Base-by-base conservation (phyloP, 1,139 yeast genomes). In the Pichia sp. region DNA sequence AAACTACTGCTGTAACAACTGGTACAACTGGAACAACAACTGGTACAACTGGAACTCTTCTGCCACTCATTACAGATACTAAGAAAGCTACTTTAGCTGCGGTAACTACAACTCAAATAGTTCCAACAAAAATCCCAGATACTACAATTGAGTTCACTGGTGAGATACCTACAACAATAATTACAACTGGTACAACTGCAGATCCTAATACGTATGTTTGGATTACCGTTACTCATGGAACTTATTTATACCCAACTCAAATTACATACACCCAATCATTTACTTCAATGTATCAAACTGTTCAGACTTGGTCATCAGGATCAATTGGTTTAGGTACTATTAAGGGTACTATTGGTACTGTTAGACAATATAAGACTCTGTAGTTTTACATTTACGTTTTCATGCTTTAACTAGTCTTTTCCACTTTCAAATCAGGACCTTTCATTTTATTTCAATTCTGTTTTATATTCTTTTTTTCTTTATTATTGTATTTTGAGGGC, bases 241-340 rank as follows among this genome's bases (percentile, higher is more conserved):
- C 45, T 16, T 34, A 47, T 4, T 38, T 54, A 1, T 44, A 51
- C 9, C 53, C 55, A 9, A 50, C 53, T 5, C 47, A 62, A 3
- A 34, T 53, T 6, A 35, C 50, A 1, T 83, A 66, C 59, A 56
- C 71, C 1, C 92, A 83, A 57, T 47, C 50, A 9, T 82, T 82
- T 55, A 49, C 56, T 5, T 42, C 65, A 2, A 55, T 64, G 55
- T 73, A 67, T 52, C 35, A 71, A 1, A 59, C 71, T 0, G 60
- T 72, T 2, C 65, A 63, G 0, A 47, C 67, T 0, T 76, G 76
- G 3, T 57, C 70, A 2, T 51, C 73, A 0, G 89, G 87, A 0
- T 50, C 71, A 2, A 66, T 80, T 41, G 87, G 87, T 0, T 58
- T 81, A 39, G 85, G 85, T 1, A 62, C 75, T 1, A 59, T 78